A percentile compares a stretch with the other conserved stretches of the same genome.
Evolutionary conservation across 495 filamentous ascomycete genomes (phyloP).

Genomic region (Clavariopsis aquatica): DNA sequence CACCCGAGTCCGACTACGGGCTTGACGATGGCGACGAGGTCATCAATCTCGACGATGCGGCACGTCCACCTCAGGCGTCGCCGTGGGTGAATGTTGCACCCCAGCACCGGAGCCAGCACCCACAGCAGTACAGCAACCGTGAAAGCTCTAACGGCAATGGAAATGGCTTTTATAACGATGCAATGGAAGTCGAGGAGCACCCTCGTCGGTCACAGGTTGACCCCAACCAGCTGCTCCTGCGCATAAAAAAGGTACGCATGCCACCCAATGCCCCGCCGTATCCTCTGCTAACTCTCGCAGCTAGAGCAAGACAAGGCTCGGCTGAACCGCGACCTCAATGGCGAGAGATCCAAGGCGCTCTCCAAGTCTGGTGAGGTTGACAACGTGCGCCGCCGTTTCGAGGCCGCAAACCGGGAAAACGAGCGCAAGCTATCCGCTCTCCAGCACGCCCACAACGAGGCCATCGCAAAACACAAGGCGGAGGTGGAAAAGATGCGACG

Average conservation of each 20-base stretch:
- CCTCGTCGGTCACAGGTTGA: conserved; percentile 19
- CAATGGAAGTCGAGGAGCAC: conserved; percentile 34
- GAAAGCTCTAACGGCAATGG: neutral
- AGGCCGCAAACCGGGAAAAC: conserved; percentile 57
- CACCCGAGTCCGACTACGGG: conserved; percentile 46
- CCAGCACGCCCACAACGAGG: conserved; percentile 58
- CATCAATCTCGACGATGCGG: conserved; percentile 45
- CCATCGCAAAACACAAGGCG: conserved; percentile 55
- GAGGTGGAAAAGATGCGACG: conserved; percentile 59
- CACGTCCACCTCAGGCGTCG: neutral
- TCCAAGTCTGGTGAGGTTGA: conserved; percentile 67
- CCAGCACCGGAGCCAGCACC: neutral
- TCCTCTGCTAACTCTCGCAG: conserved; percentile 39
- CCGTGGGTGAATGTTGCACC: conserved; percentile 6
- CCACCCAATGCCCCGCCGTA: neutral
- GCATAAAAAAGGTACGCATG: conserved; percentile 42
- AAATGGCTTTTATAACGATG: conserved; percentile 6
- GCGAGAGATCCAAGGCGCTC: conserved; percentile 53
- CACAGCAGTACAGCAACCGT: neutral
- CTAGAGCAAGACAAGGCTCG: conserved; percentile 56
- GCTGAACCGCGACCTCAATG: conserved; percentile 51
- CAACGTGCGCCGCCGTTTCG: conserved; percentile 65
- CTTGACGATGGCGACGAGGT: conserved; percentile 45
- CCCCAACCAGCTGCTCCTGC: conserved; percentile 27
- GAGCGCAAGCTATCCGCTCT: conserved; percentile 56